Base-by-base conservation (phyloP, 1,284 basidiomycete species). In the Cerrena zonata region DNA sequence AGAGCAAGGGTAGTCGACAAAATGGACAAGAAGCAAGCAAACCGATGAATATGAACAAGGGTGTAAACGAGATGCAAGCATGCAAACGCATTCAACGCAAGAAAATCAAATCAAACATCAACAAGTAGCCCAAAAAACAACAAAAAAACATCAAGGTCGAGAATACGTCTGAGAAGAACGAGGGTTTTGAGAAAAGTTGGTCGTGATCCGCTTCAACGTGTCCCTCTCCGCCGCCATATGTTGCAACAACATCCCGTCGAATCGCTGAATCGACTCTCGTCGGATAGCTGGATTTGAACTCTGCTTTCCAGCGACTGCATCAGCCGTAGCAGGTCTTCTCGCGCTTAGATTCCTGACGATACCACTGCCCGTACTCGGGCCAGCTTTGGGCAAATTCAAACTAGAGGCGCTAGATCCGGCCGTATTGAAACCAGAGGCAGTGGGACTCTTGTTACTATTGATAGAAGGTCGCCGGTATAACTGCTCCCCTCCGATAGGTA, bases 221-320 rank as follows among this genome's bases (percentile, higher is more conserved):
- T 86, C 82, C 69, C 80, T 82, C 68, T 89, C 77, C 48, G 79
- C 74, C 66, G 84, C 82, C 71, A 89, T 84, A 64, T 89, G 86
- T 65, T 83, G 78, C 49, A 80, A 67, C 48, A 89, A 68, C 78
- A 89, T 77, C 57, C 85, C 87, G 62, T 89, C 86, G 56, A 89
- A 67, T 64, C 73, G 76, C 65, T 68, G 72, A 57, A 82, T 63
- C 27, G 80, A 80, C 66, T 82, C 82, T 53, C 80, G 64, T 15
- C 30, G 7, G 7, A 7, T 7, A 34, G 30, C 30, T 42, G 66
- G 68, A 59, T 74, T 71, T 30, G 53, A 52, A 46, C 54, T 47
- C 13, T 48, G 51, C 34, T 58, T 19, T 22, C 13, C 5, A 12
- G 18, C 49, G 10, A 51, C 40, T 37, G 46, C 56, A 5, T 55